phyloP scores from a whole-genome alignment of 768 basidiomycete genomes.

The Boletus subcaerulescens region DNA sequence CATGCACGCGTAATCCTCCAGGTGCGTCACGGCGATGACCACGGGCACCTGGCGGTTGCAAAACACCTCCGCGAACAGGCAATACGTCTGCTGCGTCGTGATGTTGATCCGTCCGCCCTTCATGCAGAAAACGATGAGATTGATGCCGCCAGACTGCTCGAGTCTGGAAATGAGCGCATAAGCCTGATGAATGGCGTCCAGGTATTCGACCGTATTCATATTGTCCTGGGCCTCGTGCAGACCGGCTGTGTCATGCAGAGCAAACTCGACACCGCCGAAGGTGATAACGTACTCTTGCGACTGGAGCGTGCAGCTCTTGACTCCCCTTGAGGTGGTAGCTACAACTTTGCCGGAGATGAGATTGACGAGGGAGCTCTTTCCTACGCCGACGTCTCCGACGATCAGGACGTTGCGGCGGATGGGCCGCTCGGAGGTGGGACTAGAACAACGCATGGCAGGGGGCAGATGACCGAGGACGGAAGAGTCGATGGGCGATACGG shows the following conservation, averaged over 20 bases:
- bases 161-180: conserved; percentile 35
- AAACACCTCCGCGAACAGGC: conserved; percentile 38
- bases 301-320: conserved; percentile 37
- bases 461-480: neutral
- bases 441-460: conserved; percentile 15
- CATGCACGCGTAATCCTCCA: conserved; percentile 32
- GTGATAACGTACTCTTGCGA: conserved; percentile 19
- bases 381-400: conserved; percentile 28
- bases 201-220: conserved; percentile 22
- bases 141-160: conserved; percentile 24
- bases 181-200: conserved; percentile 27
- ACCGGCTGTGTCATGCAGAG: conserved; percentile 26
- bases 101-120: conserved; percentile 24
- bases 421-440: conserved; percentile 7
- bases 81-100: conserved; percentile 28
- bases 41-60: conserved; percentile 34
- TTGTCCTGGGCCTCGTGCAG: conserved; percentile 25
- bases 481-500: neutral
- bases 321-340: conserved; percentile 30
- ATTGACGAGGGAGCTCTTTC: conserved; percentile 44
- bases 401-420: conserved; percentile 27
- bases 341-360: conserved; percentile 28
- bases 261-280: conserved; percentile 16
- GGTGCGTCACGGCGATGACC: conserved; percentile 34
- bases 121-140: conserved; percentile 31